Conservation (phyloP, 805 yeast genomes). For the Ogataea polymorpha region DNA sequence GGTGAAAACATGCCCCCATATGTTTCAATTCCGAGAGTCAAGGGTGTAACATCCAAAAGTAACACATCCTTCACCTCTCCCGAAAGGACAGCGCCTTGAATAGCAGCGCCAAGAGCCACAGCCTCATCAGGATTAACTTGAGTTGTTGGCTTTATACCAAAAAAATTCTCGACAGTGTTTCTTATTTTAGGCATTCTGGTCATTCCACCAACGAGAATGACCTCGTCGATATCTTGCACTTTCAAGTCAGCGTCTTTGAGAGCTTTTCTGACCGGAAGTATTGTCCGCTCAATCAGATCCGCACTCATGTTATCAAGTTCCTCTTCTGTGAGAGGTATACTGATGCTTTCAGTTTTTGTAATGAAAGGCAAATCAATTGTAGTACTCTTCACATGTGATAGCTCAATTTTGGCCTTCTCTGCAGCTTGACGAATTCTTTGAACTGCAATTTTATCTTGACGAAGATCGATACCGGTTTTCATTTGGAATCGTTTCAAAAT, state of each 20-base stretch:
- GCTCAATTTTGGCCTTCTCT: constrained; percentile 85
- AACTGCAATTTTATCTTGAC: constrained; percentile 68
- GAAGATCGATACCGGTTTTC: constrained; percentile 61
- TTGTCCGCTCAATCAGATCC: constrained; percentile 66
- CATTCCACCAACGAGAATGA: constrained; percentile 88
- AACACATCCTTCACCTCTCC: constrained; percentile 94
- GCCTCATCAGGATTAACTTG: constrained; percentile 95
- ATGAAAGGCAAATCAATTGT: constrained; percentile 80
- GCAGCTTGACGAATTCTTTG: constrained; percentile 87
- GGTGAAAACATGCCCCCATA: constrained; percentile 95
- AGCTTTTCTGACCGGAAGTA: constrained; percentile 78
- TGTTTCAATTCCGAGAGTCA: constrained; percentile 92
- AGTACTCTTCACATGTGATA: constrained; percentile 69
- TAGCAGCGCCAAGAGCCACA: constrained; percentile 95
- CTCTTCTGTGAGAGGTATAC: constrained; percentile 45
- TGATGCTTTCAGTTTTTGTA: constrained; percentile 46
- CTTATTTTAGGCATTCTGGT: constrained; percentile 88
- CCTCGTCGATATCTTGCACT: constrained; percentile 69
- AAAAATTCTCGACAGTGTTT: constrained; percentile 70
- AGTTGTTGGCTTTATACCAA: constrained; percentile 82
- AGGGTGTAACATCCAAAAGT: constrained; percentile 83
- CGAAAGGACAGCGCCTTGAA: constrained; percentile 93
- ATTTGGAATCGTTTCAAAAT: constrained; percentile 76
- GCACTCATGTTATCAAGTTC: constrained; percentile 47
- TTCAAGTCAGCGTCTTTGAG: constrained; percentile 73